Percentiles rank a stretch among this genome's conserved stretches.
Evolutionary conservation across 176 grass and related monocot genomes (phyloP).

Genomic region (Oryza australiensis): DNA sequence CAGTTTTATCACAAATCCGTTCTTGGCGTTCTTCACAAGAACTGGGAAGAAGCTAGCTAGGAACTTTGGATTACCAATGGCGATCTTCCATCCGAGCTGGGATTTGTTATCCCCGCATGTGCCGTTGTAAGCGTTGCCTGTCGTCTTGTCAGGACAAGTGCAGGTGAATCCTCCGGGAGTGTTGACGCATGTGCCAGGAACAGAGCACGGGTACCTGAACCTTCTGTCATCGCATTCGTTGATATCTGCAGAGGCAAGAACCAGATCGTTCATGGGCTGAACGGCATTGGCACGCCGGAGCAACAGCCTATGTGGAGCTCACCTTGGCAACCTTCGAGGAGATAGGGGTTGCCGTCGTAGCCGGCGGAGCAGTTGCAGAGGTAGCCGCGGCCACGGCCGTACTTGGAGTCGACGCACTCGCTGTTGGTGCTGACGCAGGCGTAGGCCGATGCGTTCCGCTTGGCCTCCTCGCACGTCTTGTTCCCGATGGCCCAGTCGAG

Average conservation of each 20-base stretch:
- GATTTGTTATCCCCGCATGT: constrained; percentile 34
- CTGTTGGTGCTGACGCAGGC: constrained; percentile 53
- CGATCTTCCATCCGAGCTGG: constrained; percentile 49
- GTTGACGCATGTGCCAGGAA: constrained; percentile 49
- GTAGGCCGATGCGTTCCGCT: constrained; percentile 36
- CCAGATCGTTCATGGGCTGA: neutral
- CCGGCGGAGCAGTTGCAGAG: constrained; percentile 70
- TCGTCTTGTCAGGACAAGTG: constrained; percentile 45
- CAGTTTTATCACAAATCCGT: neutral
- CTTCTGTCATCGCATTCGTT: constrained; percentile 52
- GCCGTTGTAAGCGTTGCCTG: constrained; percentile 39
- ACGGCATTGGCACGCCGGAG: neutral
- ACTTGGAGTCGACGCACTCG: constrained; percentile 46
- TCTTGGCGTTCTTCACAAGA: neutral
- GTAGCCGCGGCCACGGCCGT: constrained; percentile 53
- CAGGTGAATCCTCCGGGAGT: constrained; percentile 48
- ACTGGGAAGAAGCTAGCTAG: neutral
- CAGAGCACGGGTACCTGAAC: constrained; percentile 46
- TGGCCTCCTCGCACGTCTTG: constrained; percentile 47
- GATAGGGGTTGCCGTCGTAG: constrained; percentile 71
- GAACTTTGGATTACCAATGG: constrained; percentile 43
- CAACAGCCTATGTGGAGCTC: neutral
- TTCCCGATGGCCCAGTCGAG: constrained; percentile 75
- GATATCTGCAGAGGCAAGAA: constrained; percentile 42
- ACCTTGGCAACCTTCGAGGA: constrained; percentile 61